Evolutionary conservation across 768 basidiomycete species (phyloP).

Genomic region (Mrakia frigida): DNA sequence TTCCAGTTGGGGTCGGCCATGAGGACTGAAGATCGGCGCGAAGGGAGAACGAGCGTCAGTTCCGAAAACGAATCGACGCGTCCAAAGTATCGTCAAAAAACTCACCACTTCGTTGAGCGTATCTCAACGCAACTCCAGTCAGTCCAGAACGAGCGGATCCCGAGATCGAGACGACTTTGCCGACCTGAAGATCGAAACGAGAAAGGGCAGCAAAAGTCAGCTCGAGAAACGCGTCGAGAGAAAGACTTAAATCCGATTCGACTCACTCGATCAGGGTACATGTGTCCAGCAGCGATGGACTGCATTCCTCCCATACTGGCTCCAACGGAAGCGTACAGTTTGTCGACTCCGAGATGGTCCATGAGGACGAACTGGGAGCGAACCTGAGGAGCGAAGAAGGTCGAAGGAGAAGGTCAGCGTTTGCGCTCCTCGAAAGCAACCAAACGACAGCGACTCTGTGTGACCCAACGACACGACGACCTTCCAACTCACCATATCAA

Average conservation of each 20-base stretch:
- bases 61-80: background rate
- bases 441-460: too few species aligned
- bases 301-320: conserved; percentile 98
- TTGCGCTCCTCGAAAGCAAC: background rate
- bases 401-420: background rate
- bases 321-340: conserved; percentile 88
- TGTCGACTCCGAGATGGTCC: conserved; percentile 74
- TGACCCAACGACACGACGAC: conserved; percentile 40
- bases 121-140: conserved; percentile 88
- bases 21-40: conserved; percentile 61
- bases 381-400: background rate
- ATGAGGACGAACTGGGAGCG: conserved; percentile 58
- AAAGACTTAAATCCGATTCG: background rate
- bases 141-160: conserved; percentile 90
- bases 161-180: conserved; percentile 86
- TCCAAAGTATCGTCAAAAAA: conserved; percentile 23
- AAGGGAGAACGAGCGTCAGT: background rate
- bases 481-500: conserved; percentile 65
- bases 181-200: conserved; percentile 49
- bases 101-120: conserved; percentile 91
- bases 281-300: conserved; percentile 89
- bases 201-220: background rate
- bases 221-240: background rate
- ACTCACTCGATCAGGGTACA: conserved; percentile 65
- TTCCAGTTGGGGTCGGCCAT: conserved; percentile 99